phyloP scores from a whole-genome alignment of 2,329 filamentous ascomycete genomes.

The Fusarium drepaniforme region DNA sequence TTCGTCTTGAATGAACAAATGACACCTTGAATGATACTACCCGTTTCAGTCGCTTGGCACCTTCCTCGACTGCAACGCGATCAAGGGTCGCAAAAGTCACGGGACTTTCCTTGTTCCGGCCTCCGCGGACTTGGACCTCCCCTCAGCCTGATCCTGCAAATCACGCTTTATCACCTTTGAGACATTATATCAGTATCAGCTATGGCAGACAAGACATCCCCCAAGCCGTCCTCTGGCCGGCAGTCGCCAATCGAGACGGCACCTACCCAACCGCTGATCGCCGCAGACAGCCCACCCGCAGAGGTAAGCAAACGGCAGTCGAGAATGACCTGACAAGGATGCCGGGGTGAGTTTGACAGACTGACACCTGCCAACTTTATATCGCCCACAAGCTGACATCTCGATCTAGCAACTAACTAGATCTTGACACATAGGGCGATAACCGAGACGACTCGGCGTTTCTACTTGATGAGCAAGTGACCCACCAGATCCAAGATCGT shows the following conservation, averaged over 20 bases:
- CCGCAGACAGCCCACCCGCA: neutral
- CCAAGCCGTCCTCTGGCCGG: neutral
- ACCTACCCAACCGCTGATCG: neutral
- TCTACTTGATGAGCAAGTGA: constrained; percentile 3
- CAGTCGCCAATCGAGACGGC: neutral
- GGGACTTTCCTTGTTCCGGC: neutral
- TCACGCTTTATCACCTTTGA: neutral
- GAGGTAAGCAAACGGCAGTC: neutral
- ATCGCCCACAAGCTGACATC: neutral
- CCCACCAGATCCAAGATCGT: neutral
- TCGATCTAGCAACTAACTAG: neutral
- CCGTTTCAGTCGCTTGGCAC: neutral
- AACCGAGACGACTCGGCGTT: constrained; percentile 2
- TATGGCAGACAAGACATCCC: neutral
- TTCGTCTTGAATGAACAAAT: neutral
- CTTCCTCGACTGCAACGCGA: neutral
- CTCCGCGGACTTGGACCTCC: neutral
- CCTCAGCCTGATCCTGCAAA: neutral
- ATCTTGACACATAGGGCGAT: neutral
- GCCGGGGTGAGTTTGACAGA: neutral
- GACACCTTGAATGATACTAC: neutral
- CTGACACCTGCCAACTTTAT: neutral
- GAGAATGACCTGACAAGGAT: neutral
- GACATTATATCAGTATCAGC: neutral
- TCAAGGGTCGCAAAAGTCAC: neutral